These are phyloP conservation scores for Jatropha multifida DNA, from an alignment of 441 rosid species.

Conservation along the genomic window DNA sequence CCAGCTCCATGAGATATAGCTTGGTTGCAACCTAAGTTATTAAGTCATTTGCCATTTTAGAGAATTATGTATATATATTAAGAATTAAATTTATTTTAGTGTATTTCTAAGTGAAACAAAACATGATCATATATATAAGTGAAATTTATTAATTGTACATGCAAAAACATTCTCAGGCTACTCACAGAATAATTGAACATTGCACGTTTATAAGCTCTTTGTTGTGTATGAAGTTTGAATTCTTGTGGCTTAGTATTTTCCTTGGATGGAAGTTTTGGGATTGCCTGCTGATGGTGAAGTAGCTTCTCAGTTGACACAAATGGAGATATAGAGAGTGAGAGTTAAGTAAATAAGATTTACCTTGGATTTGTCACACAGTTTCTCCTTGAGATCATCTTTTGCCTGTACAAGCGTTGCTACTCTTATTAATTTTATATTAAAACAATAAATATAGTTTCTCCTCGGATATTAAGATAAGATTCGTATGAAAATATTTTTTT, in stretches of 20 bases:
- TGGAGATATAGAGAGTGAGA: neutral
- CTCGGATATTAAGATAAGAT: too few species aligned
- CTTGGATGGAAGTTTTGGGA: constrained; percentile 41
- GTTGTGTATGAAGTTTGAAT: constrained; percentile 72
- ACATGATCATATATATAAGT: too few species aligned
- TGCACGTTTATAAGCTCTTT: constrained; percentile 79
- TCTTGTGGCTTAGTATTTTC: constrained; percentile 68
- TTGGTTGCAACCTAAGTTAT: constrained; percentile 64
- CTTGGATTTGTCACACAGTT: constrained; percentile 27
- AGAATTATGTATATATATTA: too few species aligned
- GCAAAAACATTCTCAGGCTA: neutral
- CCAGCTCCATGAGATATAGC: constrained; percentile 54
- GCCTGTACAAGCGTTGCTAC: constrained; percentile 27
- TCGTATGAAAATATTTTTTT: too few species aligned
- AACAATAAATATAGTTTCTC: neutral
- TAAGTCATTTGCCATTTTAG: too few species aligned
- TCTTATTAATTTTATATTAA: neutral
- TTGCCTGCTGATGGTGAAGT: constrained; percentile 22
- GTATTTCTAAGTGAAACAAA: neutral
- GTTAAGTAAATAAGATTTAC: neutral
- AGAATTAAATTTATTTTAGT: too few species aligned
- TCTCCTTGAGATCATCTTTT: constrained; percentile 45
- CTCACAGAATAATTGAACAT: constrained; percentile 80
- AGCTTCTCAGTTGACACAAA: too few species aligned
- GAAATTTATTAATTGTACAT: neutral